A percentile compares a stretch with the other conserved stretches of the same genome.
Conservation (phyloP, 1,284 basidiomycete genomes). For the Pyrrhoderma lamaoense region DNA sequence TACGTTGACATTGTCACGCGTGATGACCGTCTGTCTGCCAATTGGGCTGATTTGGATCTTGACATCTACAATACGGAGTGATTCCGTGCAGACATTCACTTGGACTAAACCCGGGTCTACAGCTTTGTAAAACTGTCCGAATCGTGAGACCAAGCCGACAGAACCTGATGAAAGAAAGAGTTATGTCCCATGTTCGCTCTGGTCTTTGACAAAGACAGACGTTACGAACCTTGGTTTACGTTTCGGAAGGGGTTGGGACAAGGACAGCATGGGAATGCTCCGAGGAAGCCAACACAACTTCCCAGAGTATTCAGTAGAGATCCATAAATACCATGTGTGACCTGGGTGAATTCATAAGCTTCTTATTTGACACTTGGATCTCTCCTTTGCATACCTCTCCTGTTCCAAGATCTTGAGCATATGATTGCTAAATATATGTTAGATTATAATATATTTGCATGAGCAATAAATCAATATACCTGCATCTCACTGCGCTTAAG, state of each 20-base stretch:
- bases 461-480: conserved; percentile 34
- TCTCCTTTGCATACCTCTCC: conserved; percentile 35
- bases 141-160: conserved; percentile 86
- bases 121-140: conserved; percentile 91
- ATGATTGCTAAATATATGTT: conserved; percentile 55
- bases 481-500: conserved; percentile 82
- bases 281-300: conserved; percentile 49
- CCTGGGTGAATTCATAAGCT: conserved; percentile 28
- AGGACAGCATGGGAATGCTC: conserved; percentile 86
- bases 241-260: conserved; percentile 72
- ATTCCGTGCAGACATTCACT: conserved; percentile 91
- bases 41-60: conserved; percentile 90
- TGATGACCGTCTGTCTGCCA: conserved; percentile 80
- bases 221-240: conserved; percentile 61
- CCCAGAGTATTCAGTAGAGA: conserved; percentile 69
- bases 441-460: conserved; percentile 11
- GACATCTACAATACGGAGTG: conserved; percentile 80
- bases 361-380: neutral
- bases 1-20: conserved; percentile 84
- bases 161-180: conserved; percentile 44
- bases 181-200: conserved; percentile 3
- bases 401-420: conserved; percentile 81
- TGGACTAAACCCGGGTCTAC: conserved; percentile 90
- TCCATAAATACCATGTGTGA: conserved; percentile 84
- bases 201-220: conserved; percentile 5